Percentiles rank a stretch among this genome's conserved stretches.
phyloP scores from a whole-genome alignment of 441 rosid species.

The Adansonia grandidieri region DNA sequence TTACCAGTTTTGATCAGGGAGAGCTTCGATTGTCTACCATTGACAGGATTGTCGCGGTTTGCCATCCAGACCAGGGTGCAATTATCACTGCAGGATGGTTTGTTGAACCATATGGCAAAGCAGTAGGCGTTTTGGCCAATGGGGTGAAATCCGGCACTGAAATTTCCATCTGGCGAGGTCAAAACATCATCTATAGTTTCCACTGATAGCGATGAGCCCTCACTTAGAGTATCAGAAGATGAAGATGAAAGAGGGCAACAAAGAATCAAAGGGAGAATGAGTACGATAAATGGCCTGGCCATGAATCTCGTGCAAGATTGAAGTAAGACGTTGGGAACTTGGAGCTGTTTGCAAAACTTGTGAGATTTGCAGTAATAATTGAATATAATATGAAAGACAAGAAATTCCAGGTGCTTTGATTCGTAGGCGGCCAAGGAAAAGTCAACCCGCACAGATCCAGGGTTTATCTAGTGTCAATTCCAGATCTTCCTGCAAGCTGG shows the following conservation, averaged over 20 bases:
- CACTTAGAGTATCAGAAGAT: background rate
- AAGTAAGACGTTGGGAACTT: background rate
- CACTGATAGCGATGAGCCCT: background rate
- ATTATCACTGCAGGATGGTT: background rate
- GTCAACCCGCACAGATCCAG: background rate
- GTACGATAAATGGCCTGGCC: background rate
- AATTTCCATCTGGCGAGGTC: background rate
- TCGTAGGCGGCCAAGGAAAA: background rate
- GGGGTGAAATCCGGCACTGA: constrained; percentile 10
- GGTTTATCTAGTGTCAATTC: background rate
- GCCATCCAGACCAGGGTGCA: constrained; percentile 24
- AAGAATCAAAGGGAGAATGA: background rate
- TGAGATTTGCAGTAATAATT: background rate
- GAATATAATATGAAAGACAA: background rate
- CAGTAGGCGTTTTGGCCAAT: constrained; percentile 18
- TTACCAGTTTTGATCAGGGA: constrained; percentile 16
- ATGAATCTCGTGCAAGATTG: background rate
- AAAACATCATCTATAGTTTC: constrained; percentile 1
- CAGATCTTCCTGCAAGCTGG: background rate
- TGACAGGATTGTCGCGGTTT: constrained; percentile 24
- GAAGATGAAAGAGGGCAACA: background rate
- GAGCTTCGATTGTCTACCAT: constrained; percentile 20
- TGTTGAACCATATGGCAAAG: constrained; percentile 17
- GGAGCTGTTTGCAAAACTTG: background rate
- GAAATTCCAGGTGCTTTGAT: background rate